Conservation (phyloP, 1,284 basidiomycete genomes). For the Heterobasidion annosum region DNA sequence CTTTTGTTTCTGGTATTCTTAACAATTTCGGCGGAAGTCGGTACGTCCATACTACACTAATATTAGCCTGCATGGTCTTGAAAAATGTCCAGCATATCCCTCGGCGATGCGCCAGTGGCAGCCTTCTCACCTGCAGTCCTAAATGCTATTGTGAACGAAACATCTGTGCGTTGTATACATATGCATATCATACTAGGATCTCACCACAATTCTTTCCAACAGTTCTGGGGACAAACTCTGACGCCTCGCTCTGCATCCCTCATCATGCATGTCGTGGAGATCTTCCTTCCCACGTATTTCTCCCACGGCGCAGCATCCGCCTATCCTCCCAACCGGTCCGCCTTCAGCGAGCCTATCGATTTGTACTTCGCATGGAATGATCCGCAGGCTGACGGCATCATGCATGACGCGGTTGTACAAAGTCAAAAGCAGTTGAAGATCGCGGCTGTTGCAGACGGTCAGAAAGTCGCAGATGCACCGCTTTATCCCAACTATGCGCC, state of each 20-base stretch:
- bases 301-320: constrained; percentile 10
- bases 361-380: constrained; percentile 10
- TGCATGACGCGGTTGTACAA: constrained; percentile 8
- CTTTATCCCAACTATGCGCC: constrained; percentile 21
- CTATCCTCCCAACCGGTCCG: constrained; percentile 12
- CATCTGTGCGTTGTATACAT: no score
- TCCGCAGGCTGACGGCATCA: constrained; percentile 3
- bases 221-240: constrained; percentile 7
- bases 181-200: no score
- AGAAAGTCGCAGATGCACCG: constrained; percentile 14
- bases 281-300: constrained; percentile 6
- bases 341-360: constrained; percentile 9
- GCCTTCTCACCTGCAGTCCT: no score
- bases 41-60: no score
- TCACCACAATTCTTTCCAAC: no score
- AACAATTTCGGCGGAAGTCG: no score
- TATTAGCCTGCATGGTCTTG: no score
- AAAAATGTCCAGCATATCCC: no score
- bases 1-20: no score
- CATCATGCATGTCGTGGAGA: constrained; percentile 6
- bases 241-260: constrained; percentile 14
- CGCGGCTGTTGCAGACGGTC: constrained; percentile 12
- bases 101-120: no score
- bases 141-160: no score
- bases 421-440: not conserved